Conservation (phyloP, 805 yeast species). For the Barnettozyma californica region DNA sequence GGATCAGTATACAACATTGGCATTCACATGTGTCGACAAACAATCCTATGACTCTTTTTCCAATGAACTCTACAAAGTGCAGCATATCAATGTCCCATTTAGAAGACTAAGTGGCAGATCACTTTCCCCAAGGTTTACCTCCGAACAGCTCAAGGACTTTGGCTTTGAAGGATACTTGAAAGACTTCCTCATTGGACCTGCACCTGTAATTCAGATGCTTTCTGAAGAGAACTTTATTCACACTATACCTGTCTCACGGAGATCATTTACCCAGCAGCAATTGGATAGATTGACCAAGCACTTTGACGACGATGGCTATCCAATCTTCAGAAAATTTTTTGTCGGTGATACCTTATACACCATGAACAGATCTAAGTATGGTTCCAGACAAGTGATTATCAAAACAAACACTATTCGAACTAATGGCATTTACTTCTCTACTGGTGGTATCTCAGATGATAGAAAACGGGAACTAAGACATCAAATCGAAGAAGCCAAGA, state of each 20-base stretch:
- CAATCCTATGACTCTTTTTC: conserved; percentile 45
- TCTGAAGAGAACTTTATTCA: conserved; percentile 48
- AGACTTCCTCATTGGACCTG: conserved; percentile 73
- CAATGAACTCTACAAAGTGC: conserved; percentile 34
- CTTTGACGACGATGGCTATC: conserved; percentile 30
- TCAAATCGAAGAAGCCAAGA: conserved; percentile 14
- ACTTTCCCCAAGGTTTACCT: conserved; percentile 23
- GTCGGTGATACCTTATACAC: conserved; percentile 51
- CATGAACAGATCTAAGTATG: conserved; percentile 57
- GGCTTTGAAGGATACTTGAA: conserved; percentile 81
- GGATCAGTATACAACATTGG: conserved; percentile 45
- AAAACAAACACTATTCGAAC: conserved; percentile 13
- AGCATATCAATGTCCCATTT: conserved; percentile 43
- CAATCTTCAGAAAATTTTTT: conserved; percentile 51
- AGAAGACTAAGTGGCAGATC: conserved; percentile 37
- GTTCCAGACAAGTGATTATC: conserved; percentile 41
- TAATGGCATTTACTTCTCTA: conserved; percentile 10
- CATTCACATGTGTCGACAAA: conserved; percentile 57
- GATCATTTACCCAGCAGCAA: conserved; percentile 38
- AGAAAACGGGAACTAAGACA: conserved; percentile 10
- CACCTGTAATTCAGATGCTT: conserved; percentile 64
- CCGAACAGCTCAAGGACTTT: conserved; percentile 32
- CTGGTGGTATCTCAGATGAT: conserved; percentile 21
- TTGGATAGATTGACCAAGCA: conserved; percentile 32
- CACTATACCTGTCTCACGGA: conserved; percentile 56